Base-by-base conservation (phyloP, 805 yeast species). In the Candida golubevii region DNA sequence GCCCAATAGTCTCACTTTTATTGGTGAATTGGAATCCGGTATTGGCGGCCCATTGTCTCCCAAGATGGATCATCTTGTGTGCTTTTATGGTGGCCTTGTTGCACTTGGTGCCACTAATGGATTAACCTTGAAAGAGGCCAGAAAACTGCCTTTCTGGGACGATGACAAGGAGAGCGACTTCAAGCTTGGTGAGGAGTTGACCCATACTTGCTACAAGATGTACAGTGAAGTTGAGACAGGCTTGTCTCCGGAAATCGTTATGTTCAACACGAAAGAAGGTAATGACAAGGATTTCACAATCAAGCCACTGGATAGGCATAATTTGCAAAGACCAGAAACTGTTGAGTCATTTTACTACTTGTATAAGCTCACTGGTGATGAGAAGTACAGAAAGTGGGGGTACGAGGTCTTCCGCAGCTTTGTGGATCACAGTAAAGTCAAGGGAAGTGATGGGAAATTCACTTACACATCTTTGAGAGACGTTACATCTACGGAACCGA, bases 101-200 rank as follows among this genome's bases (percentile, higher is more conserved):
- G 93, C 96, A 0, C 66, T 88, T 42, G 97, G 97, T 26, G 95
- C 96, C 12, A 90, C 97, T 2, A 79, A 77, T 38, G 97, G 97
- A 8, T 59, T 69, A 27, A 65, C 83, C 1, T 57, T 78, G 23
- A 63, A 62, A 9, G 75, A 72, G 11, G 95, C 91, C 4, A 71
- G 77, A 46, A 66, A 71, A 33, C 65, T 67, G 44, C 62, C 75
- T 1, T 61, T 65, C 42, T 88, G 96, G 95, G 72, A 75, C 46
- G 61, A 65, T 0, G 65, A 64, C 11, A 76, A 75, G 52, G 85
- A 81, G 53, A 69, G 69, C 12, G 95, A 90, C 54, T 74, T 89
- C 63, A 57, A 68, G 35, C 63, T 88, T 28, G 97, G 84, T 9
- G 78, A 80, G 62, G 90, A 86, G 38, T 69, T 90, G 42, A 84